Evolutionary conservation across 768 basidiomycete species (phyloP), one percentile per base, ranked within the genome.

Genomic region (Tremella fuciformis): DNA sequence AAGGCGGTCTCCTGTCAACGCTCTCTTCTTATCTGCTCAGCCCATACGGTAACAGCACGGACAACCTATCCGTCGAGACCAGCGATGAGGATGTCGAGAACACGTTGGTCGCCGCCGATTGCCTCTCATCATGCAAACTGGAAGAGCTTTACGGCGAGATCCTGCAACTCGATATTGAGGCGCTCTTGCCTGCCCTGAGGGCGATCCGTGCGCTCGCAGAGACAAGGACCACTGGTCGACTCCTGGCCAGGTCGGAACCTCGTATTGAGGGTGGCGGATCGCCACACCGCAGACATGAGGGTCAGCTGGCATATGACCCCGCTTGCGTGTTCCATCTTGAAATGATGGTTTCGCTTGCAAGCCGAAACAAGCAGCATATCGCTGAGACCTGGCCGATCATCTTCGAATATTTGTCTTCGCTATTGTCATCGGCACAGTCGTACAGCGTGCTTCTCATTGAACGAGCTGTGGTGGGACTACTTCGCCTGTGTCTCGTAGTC

Each of bases 21-120:
- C 76, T 99, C 53, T 98, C 94, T 1, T 93, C 90, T 0, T 99
- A 99, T 76, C 82, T 99, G 63, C 87, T 99, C 82, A 94, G 93
- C 7, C 96, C 96, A 0, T 98, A 98, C 70, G 83, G 84, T 15
- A 69, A 83, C 21, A 87, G 83, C 65, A 80, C 83, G 4, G 91
- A 94, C n/a, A 80, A 83, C 21, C 77, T 86, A n/a, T 83, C 89
- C 1, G 86, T 88, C 1, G 88, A 90, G 67, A 88, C 89, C n/a
- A 92, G 88, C 0, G 89, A 92, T 22, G 82, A 75, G 39, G 92
- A 98, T 66, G 81, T 98, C 18, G 96, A 98, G 78, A 93, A 86
- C 59, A 97, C 96, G 0, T 80, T 99, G 2, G 93, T 89, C 61
- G 88, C 94, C 4, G 88, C 98, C 48, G 96, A 99, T 72, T 97